phyloP scores from a whole-genome alignment of 1,139 yeast genomes.

The Wickerhamiella infanticola region DNA sequence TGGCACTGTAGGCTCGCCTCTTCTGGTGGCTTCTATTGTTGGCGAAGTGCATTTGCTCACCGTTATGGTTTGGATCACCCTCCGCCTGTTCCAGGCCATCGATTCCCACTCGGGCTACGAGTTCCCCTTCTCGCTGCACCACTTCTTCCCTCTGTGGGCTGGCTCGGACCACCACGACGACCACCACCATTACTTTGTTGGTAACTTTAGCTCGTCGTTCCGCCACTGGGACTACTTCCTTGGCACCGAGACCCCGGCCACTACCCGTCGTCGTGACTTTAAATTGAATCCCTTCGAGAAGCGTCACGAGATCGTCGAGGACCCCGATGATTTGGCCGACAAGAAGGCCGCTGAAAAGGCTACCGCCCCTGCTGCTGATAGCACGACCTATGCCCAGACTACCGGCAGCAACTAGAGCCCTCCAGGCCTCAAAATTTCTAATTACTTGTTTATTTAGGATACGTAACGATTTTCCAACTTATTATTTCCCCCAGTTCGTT shows the following conservation, averaged over 20 bases:
- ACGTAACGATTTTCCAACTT: neutral
- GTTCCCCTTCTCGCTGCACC: slow-evolving; percentile 90
- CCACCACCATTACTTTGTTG: slow-evolving; percentile 85
- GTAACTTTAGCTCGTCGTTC: slow-evolving; percentile 85
- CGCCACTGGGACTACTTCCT: slow-evolving; percentile 84
- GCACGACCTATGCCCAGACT: too few relatives aligned
- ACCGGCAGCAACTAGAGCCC: too few relatives aligned
- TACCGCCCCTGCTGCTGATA: neutral
- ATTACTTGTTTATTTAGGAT: neutral
- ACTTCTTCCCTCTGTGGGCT: slow-evolving; percentile 89
- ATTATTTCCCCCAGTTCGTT: neutral
- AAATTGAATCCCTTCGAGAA: slow-evolving; percentile 8
- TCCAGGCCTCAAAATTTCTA: neutral
- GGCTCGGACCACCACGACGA: slow-evolving; percentile 97
- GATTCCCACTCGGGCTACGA: slow-evolving; percentile 96
- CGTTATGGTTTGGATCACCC: slow-evolving; percentile 70
- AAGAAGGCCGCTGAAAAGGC: slow-evolving; percentile 5
- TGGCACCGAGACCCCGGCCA: slow-evolving; percentile 43
- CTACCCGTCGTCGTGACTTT: slow-evolving; percentile 15
- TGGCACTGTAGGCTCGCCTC: slow-evolving; percentile 91
- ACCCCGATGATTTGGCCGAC: slow-evolving; percentile 15
- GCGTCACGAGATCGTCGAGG: slow-evolving; percentile 14
- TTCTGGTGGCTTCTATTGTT: slow-evolving; percentile 49
- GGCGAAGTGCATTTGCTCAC: slow-evolving; percentile 64
- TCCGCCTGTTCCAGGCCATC: slow-evolving; percentile 83